Base-by-base conservation (phyloP, 495 filamentous ascomycete species). In the Delitschia confertaspora region DNA sequence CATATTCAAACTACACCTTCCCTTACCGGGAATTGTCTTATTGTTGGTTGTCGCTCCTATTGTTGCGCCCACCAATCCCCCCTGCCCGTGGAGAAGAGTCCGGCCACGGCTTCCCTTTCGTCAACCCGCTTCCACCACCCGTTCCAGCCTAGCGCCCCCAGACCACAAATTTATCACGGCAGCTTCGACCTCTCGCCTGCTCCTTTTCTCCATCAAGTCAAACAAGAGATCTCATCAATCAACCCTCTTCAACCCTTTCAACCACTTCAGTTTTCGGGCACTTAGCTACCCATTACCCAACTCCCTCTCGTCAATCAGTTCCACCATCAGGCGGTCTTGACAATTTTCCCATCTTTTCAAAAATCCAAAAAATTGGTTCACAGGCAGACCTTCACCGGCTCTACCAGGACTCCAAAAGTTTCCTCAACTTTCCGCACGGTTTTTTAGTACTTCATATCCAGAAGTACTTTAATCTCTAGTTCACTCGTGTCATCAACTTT, bases 281-380 rank as follows among this genome's bases (percentile, higher is more conserved):
- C 64, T 44, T 60, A 67, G 64, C 64, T 67, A 53, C 62, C 64
- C 62, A 64, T 55, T 22, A 45, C 52, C 26, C 56, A 62, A 61
- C 60, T 64, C 64, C 60, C 58, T 49, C 62, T 64, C 55, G 45
- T 55, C 57, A 57, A 62, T 45, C 22, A 29, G 33, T 51, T 57
- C 51, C 55, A 45, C 56, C 51, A 39, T 30, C 38, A 37, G 60
- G 60, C 60, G 60, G 64, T 60, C 56, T 63, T 50, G 52, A 51
- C 60, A 62, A 61, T 34, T 42, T 47, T 44, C 45, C 52, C 55
- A 52, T 42, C 49, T 29, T 38, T 27, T 33, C 31, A 34, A 45
- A n/a, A n/a, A n/a, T 20, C 32, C 21, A 31, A 42, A 23, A 16
- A 50, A 48, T 49, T n/a, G n/a, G 50, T 58, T 57, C 56, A 55